These are phyloP conservation scores for Cercophora sp. DNA, from an alignment of 495 filamentous ascomycete genomes.

Conservation along the genomic window DNA sequence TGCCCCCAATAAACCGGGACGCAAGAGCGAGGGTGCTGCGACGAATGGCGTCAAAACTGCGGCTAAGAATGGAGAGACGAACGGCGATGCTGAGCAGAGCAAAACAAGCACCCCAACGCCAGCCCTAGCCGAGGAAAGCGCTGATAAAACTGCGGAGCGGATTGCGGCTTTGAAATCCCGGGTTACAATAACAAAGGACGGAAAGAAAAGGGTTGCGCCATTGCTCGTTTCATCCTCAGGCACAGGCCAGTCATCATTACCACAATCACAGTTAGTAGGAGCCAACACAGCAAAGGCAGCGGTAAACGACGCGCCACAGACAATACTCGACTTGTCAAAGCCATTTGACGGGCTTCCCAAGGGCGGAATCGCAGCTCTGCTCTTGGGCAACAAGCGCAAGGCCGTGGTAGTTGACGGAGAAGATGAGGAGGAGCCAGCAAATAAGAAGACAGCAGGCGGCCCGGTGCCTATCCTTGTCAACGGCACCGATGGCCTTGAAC, in stretches of 20 bases:
- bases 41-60: constrained; percentile 42
- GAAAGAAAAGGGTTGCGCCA: constrained; percentile 91
- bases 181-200: constrained; percentile 92
- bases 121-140: constrained; percentile 38
- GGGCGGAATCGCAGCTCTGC: constrained; percentile 76
- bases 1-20: constrained; percentile 33
- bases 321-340: constrained; percentile 85
- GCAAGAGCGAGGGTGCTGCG: constrained; percentile 29
- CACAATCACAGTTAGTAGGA: constrained; percentile 76
- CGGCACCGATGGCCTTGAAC: constrained; percentile 70
- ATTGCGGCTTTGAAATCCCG: constrained; percentile 80
- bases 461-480: constrained; percentile 72
- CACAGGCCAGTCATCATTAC: constrained; percentile 78
- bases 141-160: constrained; percentile 57
- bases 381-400: constrained; percentile 92
- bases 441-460: constrained; percentile 63
- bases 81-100: constrained; percentile 30
- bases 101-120: constrained; percentile 21
- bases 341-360: constrained; percentile 91
- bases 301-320: constrained; percentile 72
- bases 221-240: constrained; percentile 83
- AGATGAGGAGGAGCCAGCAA: constrained; percentile 55
- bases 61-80: constrained; percentile 33
- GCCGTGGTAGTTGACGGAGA: constrained; percentile 62
- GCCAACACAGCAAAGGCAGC: constrained; percentile 57